Evolutionary conservation across 129 eudicot genomes (phyloP), one percentile per base, ranked within the genome.

Genomic region (Silybum marianum): DNA sequence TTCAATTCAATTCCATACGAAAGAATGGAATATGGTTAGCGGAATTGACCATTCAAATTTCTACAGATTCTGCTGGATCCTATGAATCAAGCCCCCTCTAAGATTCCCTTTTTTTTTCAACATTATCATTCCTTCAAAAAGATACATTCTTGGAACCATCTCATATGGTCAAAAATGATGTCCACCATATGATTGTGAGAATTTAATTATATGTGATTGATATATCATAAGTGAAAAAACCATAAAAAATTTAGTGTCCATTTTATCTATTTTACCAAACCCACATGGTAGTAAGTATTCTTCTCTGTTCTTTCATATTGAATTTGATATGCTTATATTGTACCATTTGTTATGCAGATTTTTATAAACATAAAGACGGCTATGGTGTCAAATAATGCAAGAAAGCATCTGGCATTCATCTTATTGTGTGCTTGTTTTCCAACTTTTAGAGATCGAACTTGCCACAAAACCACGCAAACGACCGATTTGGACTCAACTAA

Each of bases 381-480:
- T 22, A 74, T 74, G 84, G 80, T 81, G 85, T 75, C 46, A 74
- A 74, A 60, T 60, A 42, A 68, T 78, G 28, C 28, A 46, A 48
- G 82, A 42, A 42, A 18, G 30, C 58, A 14, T 51, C 26, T 30
- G 54, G 68, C 85, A 74, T 44, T 42, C 16, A 40, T 65, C 26
- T 8, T 28, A 44, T 68, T 81, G 54, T 81, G 54, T 65, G 74
- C 54, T 38, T 19, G 40, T 62, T 74, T 73, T 30, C 51, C 69
- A 7, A 6, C 16, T 66, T 72, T 82, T 82, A 68, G 75, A 75
- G 76, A 42, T 32, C 78, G 13, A 82, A 82, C 74, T 34, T 74
- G 80, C 79, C 79, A 32, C 46, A 74, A 74, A 65, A n/a, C 22
- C 77, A 71, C 34, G 19, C 75, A 69, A 3, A 51, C 14, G 39